Conservation (phyloP, 768 basidiomycete genomes). For the Lentinus brumalis region DNA sequence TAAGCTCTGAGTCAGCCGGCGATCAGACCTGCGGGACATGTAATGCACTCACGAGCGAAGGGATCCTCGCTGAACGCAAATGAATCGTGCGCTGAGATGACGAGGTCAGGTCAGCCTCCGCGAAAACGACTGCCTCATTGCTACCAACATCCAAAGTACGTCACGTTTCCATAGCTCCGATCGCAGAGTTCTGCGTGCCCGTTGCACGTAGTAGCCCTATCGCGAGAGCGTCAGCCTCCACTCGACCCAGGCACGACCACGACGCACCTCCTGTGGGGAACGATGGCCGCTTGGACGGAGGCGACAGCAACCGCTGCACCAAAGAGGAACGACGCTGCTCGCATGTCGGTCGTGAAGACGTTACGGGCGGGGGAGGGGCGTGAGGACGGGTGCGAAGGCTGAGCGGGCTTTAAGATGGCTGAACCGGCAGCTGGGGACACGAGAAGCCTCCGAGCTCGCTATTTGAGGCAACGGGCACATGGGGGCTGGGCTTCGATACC, state of each 20-base stretch:
- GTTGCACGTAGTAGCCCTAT: constrained; percentile 51
- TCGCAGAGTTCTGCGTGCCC: constrained; percentile 64
- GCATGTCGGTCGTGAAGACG: constrained; percentile 13
- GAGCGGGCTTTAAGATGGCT: constrained; percentile 14
- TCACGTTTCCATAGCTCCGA: constrained; percentile 52
- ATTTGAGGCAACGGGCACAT: constrained; percentile 18
- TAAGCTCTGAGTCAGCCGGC: constrained; percentile 10
- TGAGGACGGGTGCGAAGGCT: constrained; percentile 2
- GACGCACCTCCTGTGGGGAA: constrained; percentile 11
- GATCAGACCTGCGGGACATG: neutral
- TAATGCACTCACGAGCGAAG: constrained; percentile 39
- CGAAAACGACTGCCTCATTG: neutral
- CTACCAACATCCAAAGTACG: constrained; percentile 35
- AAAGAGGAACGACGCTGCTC: constrained; percentile 10
- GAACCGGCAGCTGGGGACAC: constrained; percentile 20
- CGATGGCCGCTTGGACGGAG: constrained; percentile 11
- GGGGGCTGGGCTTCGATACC: constrained; percentile 13
- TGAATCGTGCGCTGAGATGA: constrained; percentile 51
- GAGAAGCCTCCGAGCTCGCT: constrained; percentile 10
- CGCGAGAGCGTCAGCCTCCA: neutral
- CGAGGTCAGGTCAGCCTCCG: neutral
- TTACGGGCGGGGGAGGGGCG: constrained; percentile 5
- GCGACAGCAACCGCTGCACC: constrained; percentile 5
- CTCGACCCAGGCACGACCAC: neutral
- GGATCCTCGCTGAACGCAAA: constrained; percentile 53